Base-by-base conservation (phyloP, 768 basidiomycete genomes). In the Stropharia rugosoannulata region DNA sequence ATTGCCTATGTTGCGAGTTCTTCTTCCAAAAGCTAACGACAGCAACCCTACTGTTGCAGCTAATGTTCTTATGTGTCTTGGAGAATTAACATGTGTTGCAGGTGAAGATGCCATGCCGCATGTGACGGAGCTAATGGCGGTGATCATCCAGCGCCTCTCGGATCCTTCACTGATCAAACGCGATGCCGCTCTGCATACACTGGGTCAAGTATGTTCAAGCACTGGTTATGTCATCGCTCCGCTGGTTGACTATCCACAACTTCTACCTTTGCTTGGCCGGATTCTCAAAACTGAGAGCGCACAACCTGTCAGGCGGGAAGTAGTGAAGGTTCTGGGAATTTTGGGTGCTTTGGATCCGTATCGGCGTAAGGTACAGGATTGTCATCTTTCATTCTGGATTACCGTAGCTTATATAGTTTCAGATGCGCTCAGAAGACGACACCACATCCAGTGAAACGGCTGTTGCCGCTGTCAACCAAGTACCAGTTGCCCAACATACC, bases 261-360 rank as follows among this genome's bases (percentile, higher is more conserved):
- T 99, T 2, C 74, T 98, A n/a, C 87, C 85, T 18, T 78, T 95
- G 18, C 75, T 98, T 19, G 90, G 90, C 57, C 80, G 89, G 57
- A 90, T 98, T 63, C 71, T 98, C 57, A 82, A 89, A 67, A 89
- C 90, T 22, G 97, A 99, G 63, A 78, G 79, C 5, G 85, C 77
- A 10, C 80, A 80, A 63, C 72, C 76, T 11, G 87, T 94, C 10
- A 78, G 92, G 43, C 80, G 96, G 29, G 96, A 98, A 61, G 89
- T 96, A 13, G 89, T 98, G 52, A 91, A 95, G 67, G 95, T 97
- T 3, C 81, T 99, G 57, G 97, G 97, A 59, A 93, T 98, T 49
- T 80, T 99, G 15, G 97, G 97, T 46, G 97, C 97, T 5, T 73
- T 98, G 29, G 97, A 99, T 69, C 97, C 97, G 0, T 99, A 97